Evolutionary conservation across 2,329 filamentous ascomycete species (phyloP).

Genomic region (Cryoendolithus antarcticus): DNA sequence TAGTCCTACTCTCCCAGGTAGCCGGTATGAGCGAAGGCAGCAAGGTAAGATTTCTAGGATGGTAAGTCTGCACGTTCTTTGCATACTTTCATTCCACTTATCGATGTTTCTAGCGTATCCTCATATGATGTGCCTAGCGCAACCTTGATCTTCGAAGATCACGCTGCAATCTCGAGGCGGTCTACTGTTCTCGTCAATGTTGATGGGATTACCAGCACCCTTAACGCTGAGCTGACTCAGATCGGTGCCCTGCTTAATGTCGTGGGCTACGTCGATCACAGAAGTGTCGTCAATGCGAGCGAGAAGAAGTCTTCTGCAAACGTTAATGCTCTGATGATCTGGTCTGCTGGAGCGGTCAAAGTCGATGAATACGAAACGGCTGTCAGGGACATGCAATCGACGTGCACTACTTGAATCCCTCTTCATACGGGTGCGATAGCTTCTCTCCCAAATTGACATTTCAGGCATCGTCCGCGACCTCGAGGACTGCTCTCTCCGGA

Average conservation of each 20-base stretch:
- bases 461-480: too few relatives aligned
- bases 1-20: slow-evolving; percentile 38
- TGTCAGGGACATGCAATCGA: slow-evolving; percentile 23
- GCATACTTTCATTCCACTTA: too few relatives aligned
- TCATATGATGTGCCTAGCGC: too few relatives aligned
- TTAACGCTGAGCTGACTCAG: slow-evolving; percentile 51
- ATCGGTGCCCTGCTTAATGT: slow-evolving; percentile 83
- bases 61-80: slow-evolving; percentile 44
- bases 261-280: slow-evolving; percentile 52
- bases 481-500: too few relatives aligned
- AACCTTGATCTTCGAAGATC: too few relatives aligned
- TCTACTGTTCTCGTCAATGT: slow-evolving; percentile 54
- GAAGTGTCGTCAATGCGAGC: background rate
- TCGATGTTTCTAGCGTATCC: too few relatives aligned
- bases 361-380: slow-evolving; percentile 58
- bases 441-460: too few relatives aligned
- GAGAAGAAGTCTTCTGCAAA: background rate
- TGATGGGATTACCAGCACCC: slow-evolving; percentile 52
- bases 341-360: slow-evolving; percentile 62
- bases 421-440: too few relatives aligned
- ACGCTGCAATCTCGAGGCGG: too few relatives aligned
- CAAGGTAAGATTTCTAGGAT: slow-evolving; percentile 90
- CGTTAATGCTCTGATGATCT: slow-evolving; percentile 66
- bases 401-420: too few relatives aligned
- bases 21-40: slow-evolving; percentile 34